Conservation (phyloP, 2,329 filamentous ascomycete genomes). For the Allantophomopsis lycopodina region DNA sequence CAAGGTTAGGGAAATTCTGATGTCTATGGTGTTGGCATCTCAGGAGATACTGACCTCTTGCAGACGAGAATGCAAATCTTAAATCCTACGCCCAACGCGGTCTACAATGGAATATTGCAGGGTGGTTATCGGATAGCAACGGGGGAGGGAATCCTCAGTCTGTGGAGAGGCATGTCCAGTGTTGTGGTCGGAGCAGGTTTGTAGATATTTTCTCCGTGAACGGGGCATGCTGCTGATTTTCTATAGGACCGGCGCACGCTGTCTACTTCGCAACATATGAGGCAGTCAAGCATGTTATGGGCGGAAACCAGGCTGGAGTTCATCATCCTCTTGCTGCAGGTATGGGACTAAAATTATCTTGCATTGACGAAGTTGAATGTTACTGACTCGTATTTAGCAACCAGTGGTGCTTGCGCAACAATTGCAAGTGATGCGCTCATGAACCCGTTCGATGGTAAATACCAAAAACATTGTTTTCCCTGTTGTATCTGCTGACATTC, state of each 20-base stretch:
- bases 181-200: slow-evolving; percentile 88
- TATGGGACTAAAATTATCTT: slow-evolving; percentile 26
- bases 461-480: neutral
- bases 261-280: slow-evolving; percentile 99
- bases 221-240: slow-evolving; percentile 11
- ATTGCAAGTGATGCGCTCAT: slow-evolving; percentile 97
- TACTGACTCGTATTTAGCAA: slow-evolving; percentile 38
- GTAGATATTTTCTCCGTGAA: slow-evolving; percentile 15
- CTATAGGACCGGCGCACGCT: slow-evolving; percentile 79
- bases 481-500: neutral
- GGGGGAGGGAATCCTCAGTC: slow-evolving; percentile 75
- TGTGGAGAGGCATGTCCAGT: slow-evolving; percentile 95
- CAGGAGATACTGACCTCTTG: slow-evolving; percentile 2
- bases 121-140: slow-evolving; percentile 86
- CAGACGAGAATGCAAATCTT: slow-evolving; percentile 98
- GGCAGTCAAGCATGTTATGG: slow-evolving; percentile 89
- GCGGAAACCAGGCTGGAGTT: slow-evolving; percentile 73
- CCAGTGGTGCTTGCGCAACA: slow-evolving; percentile 86
- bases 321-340: slow-evolving; percentile 91
- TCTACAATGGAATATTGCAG: slow-evolving; percentile 83
- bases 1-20: slow-evolving; percentile 48
- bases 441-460: slow-evolving; percentile 94
- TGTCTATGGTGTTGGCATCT: slow-evolving; percentile 2
- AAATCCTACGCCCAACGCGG: slow-evolving; percentile 65
- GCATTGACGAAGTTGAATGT: too few species aligned